Evolutionary conservation across 2,329 filamentous ascomycete genomes (phyloP).

Genomic region (Aurifilum marmelostoma): DNA sequence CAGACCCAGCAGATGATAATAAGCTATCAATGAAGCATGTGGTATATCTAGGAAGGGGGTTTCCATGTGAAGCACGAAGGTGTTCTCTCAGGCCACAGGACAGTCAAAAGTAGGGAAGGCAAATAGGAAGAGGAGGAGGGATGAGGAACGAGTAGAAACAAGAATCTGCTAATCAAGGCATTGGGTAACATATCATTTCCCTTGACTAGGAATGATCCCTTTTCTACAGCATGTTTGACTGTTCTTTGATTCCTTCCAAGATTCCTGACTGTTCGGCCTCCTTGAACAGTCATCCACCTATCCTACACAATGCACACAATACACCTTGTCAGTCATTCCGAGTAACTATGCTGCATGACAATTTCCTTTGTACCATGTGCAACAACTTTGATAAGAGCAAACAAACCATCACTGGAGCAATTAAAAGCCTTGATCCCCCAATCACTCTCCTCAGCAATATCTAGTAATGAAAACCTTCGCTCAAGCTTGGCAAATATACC

Average conservation of each 20-base stretch:
- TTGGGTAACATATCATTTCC: background rate
- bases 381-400: background rate
- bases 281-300: background rate
- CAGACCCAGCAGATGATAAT: background rate
- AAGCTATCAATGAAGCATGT: background rate
- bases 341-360: background rate
- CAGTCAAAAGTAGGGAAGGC: too few relatives aligned
- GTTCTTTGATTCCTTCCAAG: too few relatives aligned
- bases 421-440: background rate
- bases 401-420: background rate
- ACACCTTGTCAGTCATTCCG: background rate
- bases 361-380: background rate
- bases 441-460: background rate
- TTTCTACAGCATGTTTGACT: background rate
- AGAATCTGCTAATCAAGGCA: too few relatives aligned
- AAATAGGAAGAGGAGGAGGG: too few relatives aligned
- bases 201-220: background rate
- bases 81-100: too few relatives aligned
- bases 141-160: too few relatives aligned
- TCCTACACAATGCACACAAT: background rate
- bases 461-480: background rate
- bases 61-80: too few relatives aligned
- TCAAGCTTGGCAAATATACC: background rate
- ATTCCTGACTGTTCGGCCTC: background rate
- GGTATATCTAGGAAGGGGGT: too few relatives aligned